phyloP scores from a whole-genome alignment of 2,329 filamentous ascomycete species.

The Cercospora sp. region DNA sequence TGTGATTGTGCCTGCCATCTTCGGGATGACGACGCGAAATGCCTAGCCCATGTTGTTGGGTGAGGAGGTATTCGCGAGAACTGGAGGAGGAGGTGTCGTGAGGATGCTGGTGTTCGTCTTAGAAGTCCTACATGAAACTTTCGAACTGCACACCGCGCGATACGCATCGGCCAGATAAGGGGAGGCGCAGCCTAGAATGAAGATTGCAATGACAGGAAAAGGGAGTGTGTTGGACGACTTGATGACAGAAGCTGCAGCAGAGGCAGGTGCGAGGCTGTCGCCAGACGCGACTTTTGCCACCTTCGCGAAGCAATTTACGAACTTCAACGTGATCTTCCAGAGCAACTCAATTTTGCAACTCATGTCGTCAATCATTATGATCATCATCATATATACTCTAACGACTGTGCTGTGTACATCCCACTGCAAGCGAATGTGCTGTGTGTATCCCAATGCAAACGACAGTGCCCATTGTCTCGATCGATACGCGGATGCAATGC shows the following conservation, averaged over 20 bases:
- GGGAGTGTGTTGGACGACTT: neutral
- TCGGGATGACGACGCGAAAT: conserved; percentile 2
- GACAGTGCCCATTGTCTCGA: neutral
- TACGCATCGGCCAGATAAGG: neutral
- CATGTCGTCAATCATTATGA: neutral
- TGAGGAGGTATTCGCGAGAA: neutral
- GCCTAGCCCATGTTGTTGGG: neutral
- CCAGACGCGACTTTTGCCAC: neutral
- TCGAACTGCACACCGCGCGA: neutral
- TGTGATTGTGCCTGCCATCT: neutral
- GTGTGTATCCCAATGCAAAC: neutral
- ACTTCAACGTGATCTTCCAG: neutral
- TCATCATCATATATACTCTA: neutral
- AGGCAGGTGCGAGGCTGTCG: neutral
- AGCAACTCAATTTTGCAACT: neutral
- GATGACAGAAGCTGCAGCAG: neutral
- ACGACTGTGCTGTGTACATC: neutral
- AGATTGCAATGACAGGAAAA: neutral
- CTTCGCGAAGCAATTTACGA: neutral
- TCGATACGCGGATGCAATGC: neutral
- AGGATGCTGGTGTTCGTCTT: neutral
- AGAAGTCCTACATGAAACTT: neutral
- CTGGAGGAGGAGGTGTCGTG: neutral
- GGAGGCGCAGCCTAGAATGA: neutral
- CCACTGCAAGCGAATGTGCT: neutral